A percentile compares a stretch with the other conserved stretches of the same genome.
Conservation (phyloP, 129 eudicot species). For the Sambucus nigra region DNA sequence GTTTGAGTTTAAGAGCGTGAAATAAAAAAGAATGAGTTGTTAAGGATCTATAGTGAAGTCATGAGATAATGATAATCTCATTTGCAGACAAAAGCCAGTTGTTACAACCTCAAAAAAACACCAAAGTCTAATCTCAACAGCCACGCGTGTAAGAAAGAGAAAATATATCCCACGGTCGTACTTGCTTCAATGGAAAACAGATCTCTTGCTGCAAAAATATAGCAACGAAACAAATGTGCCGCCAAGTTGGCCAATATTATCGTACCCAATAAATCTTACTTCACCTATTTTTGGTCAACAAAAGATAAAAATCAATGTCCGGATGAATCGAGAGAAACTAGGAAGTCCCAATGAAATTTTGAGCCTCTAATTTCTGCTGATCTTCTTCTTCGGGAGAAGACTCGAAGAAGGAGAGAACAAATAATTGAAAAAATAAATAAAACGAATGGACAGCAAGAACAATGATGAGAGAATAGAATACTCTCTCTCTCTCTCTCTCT, state of each 20-base stretch:
- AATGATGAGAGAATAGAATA: slow-evolving; percentile 18
- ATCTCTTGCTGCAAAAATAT: no score
- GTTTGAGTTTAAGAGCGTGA: slow-evolving; percentile 1
- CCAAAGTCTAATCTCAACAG: slow-evolving; percentile 7
- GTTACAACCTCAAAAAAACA: slow-evolving; percentile 5
- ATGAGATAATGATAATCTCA: not conserved
- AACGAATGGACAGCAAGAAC: slow-evolving; percentile 41
- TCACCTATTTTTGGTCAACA: no score
- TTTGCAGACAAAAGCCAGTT: not conserved
- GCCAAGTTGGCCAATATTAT: no score
- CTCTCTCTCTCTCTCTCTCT: no score
- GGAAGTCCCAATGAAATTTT: not conserved
- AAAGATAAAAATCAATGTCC: no score
- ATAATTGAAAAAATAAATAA: slow-evolving; percentile 11
- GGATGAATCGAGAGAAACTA: no score
- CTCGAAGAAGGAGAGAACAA: slow-evolving; percentile 17
- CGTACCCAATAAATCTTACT: no score
- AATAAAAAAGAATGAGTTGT: no score
- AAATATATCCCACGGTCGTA: no score
- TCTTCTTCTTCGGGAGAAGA: slow-evolving; percentile 34
- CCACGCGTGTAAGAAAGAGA: slow-evolving; percentile 9
- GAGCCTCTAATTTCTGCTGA: not conserved
- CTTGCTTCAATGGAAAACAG: no score
- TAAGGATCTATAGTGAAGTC: slow-evolving; percentile 16
- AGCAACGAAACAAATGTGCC: no score